Conservation (phyloP, 2,329 filamentous ascomycete species). For the Fusarium camptoceras region DNA sequence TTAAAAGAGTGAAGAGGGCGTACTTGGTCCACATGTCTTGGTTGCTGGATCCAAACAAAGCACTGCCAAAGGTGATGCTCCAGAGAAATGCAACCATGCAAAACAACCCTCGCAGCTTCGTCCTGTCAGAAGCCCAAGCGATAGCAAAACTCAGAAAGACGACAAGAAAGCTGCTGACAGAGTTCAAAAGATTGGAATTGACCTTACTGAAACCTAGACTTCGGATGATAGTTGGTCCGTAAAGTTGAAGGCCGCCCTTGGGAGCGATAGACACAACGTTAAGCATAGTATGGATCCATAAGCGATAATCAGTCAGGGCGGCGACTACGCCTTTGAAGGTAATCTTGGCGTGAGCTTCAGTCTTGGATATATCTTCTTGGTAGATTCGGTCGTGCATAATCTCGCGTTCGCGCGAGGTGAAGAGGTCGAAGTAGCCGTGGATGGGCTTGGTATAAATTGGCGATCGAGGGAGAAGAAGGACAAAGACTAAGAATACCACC, state of each 20-base stretch:
- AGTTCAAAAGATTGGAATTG: slow-evolving; percentile 40
- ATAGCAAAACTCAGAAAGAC: slow-evolving; percentile 34
- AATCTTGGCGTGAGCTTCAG: slow-evolving; percentile 21
- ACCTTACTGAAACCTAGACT: slow-evolving; percentile 42
- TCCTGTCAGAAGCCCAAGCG: slow-evolving; percentile 36
- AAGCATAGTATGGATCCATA: slow-evolving; percentile 40
- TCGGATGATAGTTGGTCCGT: slow-evolving; percentile 39
- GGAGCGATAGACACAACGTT: slow-evolving; percentile 41
- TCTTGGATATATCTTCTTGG: slow-evolving; percentile 39
- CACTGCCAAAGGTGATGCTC: slow-evolving; percentile 38
- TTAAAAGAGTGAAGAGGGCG: slow-evolving; percentile 31
- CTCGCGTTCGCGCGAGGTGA: slow-evolving; percentile 24
- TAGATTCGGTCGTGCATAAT: slow-evolving; percentile 36
- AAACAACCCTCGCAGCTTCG: slow-evolving; percentile 32
- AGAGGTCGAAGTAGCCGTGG: slow-evolving; percentile 35
- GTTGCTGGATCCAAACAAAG: slow-evolving; percentile 14
- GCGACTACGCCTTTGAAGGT: neutral
- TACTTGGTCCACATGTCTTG: slow-evolving; percentile 37
- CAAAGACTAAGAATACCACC: slow-evolving; percentile 29
- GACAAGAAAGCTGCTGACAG: slow-evolving; percentile 35
- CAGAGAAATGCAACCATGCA: slow-evolving; percentile 39
- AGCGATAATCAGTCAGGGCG: slow-evolving; percentile 21
- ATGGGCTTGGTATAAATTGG: slow-evolving; percentile 31
- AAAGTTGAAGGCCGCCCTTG: slow-evolving; percentile 45
- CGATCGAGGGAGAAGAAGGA: slow-evolving; percentile 30